Base-by-base conservation (phyloP, 129 eudicot species). In the Smallanthus sonchifolius region DNA sequence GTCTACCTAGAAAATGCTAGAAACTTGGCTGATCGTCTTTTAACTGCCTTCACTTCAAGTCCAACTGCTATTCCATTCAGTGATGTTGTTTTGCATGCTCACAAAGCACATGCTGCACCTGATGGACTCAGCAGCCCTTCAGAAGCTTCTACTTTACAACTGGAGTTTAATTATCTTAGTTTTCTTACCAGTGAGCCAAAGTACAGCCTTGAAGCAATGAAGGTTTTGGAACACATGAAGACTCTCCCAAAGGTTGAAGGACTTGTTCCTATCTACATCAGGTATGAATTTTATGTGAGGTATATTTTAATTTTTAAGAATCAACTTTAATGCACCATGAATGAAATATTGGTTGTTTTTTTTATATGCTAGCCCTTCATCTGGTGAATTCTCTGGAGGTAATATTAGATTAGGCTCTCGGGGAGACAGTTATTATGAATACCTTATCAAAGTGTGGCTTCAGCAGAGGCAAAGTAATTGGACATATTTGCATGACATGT, bases 341-440 rank as follows among this genome's bases (percentile, higher is more conserved):
- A 43, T 68, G 74, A 49, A 69, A 71, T 51, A 34, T 37, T 71
- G 75, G 49, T 70, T 20, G 60, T 13, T 55, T 57, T 59, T 61
- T 71, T 54, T 57, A 19, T 77, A 68, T 48, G 75, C 79, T 95
- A 94, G 99, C 83, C 99, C 99, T 52, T 72, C 85, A 0, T 75
- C 96, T 56, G 99, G 99, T 80, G 84, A 88, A 65, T 94, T 94
- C 75, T 83, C 90, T 82, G 99, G 99, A 57, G 77, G 75, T 16
- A 91, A 88, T 75, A 94, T 94, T 72, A 82, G 99, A 75, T 84
- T 94, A 75, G 99, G 97, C 79, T 94, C 99, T 65, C 91, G 96
- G 51, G 99, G 99, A 52, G 99, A 94, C 79, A 94, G 99, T 85
- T 94, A 94, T 75, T 94, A 94, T 70, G 99, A 94, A 82, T 94